phyloP scores from a whole-genome alignment of 108 stramenopile species.

The Schizochytrium sp. region DNA sequence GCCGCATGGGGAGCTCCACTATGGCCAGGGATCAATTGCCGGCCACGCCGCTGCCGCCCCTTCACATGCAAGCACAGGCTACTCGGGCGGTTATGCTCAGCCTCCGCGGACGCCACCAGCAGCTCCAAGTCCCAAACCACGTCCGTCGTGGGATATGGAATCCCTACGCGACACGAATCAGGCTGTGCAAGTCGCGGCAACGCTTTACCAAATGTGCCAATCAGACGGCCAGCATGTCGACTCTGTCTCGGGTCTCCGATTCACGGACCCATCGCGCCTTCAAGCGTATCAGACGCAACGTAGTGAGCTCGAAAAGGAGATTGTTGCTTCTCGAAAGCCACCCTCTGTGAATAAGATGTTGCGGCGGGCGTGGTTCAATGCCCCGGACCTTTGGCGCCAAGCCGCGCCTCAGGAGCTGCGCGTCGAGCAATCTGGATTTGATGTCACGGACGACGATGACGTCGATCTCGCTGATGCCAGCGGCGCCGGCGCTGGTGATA shows the following conservation, averaged over 20 bases:
- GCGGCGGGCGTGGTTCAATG: background rate
- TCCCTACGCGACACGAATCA: background rate
- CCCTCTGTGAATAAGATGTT: background rate
- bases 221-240: background rate
- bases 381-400: background rate
- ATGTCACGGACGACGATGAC: background rate
- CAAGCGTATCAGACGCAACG: background rate
- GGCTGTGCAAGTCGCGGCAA: background rate
- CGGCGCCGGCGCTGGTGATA: background rate
- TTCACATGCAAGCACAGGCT: too few relatives aligned
- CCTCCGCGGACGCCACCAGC: background rate
- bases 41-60: background rate
- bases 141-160: background rate
- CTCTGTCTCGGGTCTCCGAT: background rate
- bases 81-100: background rate
- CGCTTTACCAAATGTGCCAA: background rate
- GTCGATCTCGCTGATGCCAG: background rate
- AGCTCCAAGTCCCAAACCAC: background rate
- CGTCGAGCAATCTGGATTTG: background rate
- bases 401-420: background rate
- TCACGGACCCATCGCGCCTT: background rate
- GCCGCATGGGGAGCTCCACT: background rate
- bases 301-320: background rate
- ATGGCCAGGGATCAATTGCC: background rate
- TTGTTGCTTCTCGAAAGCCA: background rate